phyloP scores from a whole-genome alignment of 2,329 filamentous ascomycete species.

The Dactylellina leptospora region DNA sequence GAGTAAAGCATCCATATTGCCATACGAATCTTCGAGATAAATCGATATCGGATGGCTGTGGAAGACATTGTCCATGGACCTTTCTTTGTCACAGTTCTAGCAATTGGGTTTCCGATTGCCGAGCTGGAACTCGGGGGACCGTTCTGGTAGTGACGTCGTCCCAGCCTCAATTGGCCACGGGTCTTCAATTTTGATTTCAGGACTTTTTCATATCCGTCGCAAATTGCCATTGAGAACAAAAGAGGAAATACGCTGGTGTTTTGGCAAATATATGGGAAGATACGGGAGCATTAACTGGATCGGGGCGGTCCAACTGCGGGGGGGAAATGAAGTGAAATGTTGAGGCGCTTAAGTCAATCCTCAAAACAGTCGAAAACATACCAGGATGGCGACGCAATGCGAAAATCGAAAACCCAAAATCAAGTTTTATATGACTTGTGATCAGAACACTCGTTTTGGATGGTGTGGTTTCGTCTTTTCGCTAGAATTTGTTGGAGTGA shows the following conservation, averaged over 20 bases:
- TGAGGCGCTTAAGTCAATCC: constrained; percentile 43
- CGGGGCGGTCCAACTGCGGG: constrained; percentile 18
- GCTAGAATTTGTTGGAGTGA: no score
- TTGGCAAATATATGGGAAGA: no score
- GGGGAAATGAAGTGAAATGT: constrained; percentile 43
- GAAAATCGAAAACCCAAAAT: not conserved
- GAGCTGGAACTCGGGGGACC: constrained; percentile 1
- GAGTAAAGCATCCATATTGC: no score
- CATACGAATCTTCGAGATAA: no score
- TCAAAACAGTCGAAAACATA: constrained; percentile 34
- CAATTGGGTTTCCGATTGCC: constrained; percentile 6
- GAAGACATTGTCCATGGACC: not conserved
- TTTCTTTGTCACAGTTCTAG: not conserved
- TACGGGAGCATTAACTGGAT: no score
- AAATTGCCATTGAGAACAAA: constrained; percentile 27
- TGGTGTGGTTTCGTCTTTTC: not conserved
- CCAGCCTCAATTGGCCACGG: constrained; percentile 38
- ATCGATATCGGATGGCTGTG: not conserved
- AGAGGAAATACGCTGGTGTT: not conserved
- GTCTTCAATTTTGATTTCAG: constrained; percentile 29
- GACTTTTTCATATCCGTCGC: constrained; percentile 15
- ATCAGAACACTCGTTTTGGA: not conserved
- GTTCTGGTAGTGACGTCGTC: constrained; percentile 35
- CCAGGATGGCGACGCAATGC: constrained; percentile 5
- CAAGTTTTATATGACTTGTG: not conserved